Evolutionary conservation across 495 filamentous ascomycete species (phyloP), one percentile per base, ranked within the genome.

Genomic region (Penicillium longicatenatum): DNA sequence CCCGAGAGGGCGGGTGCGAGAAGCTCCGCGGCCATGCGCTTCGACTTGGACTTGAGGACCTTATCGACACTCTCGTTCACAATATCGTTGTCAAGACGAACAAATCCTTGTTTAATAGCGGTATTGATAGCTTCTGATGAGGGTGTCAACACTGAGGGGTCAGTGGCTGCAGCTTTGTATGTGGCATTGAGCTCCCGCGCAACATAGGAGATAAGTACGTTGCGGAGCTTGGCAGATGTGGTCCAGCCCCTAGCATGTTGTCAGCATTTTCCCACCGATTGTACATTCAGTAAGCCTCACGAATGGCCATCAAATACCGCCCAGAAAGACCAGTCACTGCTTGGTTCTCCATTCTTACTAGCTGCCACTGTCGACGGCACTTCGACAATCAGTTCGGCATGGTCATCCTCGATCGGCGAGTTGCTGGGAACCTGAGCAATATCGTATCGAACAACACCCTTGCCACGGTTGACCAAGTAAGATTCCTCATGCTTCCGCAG

Each of bases 311-410:
- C 94, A 74, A 96, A 99, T 12, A 99, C 92, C 39, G 91, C 93
- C 95, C 95, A 99, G 70, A 99, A 99, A 91, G 97, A 98, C 94
- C 94, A 99, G 68, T 99, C 94, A 57, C 83, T 91, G 44, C 75
- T 85, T n/a, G 77, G 51, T 6, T 76, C 71, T 31, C 81, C 82
- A 59, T 80, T 77, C 31, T 75, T 69, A 29, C 78, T 71, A 11
- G 78, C 76, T 20, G 82, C 78, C 37, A 83, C 76, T 51, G 71
- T 77, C 24, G 82, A 72, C 3, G 89, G 86, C 12, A 97, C 82
- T 74, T 98, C 92, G 41, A 98, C 89, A 58, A 98, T 95, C 82
- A 96, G 95, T 76, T 98, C 95, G 30, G 89, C 86, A 69, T 99
- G 94, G 67, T 99, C 94, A 67, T 99, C 94, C 74, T 99, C 94